A percentile compares a stretch with the other conserved stretches of the same genome.
These are phyloP conservation scores for Ophiosphaerella herpotricha DNA, from an alignment of 2,329 filamentous ascomycete species.

Conservation along the genomic window DNA sequence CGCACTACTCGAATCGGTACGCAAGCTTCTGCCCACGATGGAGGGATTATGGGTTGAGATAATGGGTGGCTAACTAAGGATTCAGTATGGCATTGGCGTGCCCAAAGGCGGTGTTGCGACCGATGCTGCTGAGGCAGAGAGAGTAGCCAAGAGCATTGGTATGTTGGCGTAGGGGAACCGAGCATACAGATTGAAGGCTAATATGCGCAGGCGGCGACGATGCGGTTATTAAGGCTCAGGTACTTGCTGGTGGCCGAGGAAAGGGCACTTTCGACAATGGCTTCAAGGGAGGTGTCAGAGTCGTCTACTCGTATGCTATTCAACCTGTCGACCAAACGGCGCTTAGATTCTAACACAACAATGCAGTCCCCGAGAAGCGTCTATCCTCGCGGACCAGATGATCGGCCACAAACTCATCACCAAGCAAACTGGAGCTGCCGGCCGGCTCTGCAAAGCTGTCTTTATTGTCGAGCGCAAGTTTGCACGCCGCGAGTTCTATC, in stretches of 20 bases:
- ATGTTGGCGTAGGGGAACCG: constrained; percentile 32
- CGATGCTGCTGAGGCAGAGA: constrained; percentile 84
- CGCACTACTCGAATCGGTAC: constrained; percentile 76
- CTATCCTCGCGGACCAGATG: constrained; percentile 99
- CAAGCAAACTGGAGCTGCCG: constrained; percentile 95
- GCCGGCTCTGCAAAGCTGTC: constrained; percentile 94
- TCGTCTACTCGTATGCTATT: constrained; percentile 83
- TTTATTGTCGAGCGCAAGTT: constrained; percentile 99
- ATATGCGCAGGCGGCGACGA: constrained; percentile 71
- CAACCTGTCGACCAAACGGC: constrained; percentile 1
- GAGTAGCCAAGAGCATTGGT: constrained; percentile 87
- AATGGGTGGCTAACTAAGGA: constrained; percentile 29
- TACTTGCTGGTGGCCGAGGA: constrained; percentile 94
- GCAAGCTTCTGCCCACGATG: constrained; percentile 18
- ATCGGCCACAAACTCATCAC: constrained; percentile 99
- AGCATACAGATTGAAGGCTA: constrained; percentile 31
- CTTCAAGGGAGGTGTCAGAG: constrained; percentile 96
- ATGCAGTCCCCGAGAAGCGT: constrained; percentile 77
- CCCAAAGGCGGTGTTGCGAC: constrained; percentile 88
- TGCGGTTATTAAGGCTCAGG: constrained; percentile 99
- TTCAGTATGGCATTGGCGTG: constrained; percentile 89
- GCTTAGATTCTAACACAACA: constrained; percentile 14
- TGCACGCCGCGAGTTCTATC: constrained; percentile 97
- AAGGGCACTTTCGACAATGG: constrained; percentile 98
- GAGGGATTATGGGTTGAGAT: constrained; percentile 6